These are phyloP conservation scores for Xanthoconium stramineum DNA, from an alignment of 768 basidiomycete species.

Conservation along the genomic window DNA sequence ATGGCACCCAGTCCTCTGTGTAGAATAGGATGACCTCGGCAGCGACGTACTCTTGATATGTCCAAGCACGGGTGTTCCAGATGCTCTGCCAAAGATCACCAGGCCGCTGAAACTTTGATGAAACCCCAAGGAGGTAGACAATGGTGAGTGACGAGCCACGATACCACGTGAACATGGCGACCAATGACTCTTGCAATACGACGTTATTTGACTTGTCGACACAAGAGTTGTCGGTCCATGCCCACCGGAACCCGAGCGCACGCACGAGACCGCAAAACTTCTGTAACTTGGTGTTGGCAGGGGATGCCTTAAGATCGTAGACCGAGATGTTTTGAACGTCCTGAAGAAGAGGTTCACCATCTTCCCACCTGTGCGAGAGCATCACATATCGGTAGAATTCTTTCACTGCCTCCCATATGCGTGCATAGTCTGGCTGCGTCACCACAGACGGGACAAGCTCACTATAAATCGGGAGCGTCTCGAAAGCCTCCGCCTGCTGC, in stretches of 20 bases:
- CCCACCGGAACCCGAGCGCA: neutral
- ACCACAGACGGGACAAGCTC: too few relatives aligned
- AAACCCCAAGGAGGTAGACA: neutral
- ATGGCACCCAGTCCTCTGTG: slow-evolving; percentile 9
- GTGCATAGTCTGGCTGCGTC: too few relatives aligned
- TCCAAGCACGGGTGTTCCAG: slow-evolving; percentile 18
- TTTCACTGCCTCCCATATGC: too few relatives aligned
- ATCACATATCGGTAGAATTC: too few relatives aligned
- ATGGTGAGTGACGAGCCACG: too few relatives aligned
- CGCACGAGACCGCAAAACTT: neutral
- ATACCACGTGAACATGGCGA: neutral
- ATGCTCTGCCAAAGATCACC: neutral
- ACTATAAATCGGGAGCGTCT: too few relatives aligned
- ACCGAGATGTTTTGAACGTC: neutral
- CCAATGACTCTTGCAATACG: slow-evolving; percentile 2
- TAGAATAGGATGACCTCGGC: slow-evolving; percentile 9
- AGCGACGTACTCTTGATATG: slow-evolving; percentile 8
- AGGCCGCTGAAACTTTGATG: neutral
- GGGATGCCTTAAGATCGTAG: neutral
- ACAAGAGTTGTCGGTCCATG: slow-evolving; percentile 2
- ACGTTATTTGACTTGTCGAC: neutral
- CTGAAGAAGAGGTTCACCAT: too few relatives aligned
- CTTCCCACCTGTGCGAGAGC: too few relatives aligned
- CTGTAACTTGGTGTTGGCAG: neutral
- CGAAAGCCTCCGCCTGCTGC: too few relatives aligned